phyloP scores from a whole-genome alignment of 176 grass and related monocot genomes.

The Miscanthus lutarioriparius region DNA sequence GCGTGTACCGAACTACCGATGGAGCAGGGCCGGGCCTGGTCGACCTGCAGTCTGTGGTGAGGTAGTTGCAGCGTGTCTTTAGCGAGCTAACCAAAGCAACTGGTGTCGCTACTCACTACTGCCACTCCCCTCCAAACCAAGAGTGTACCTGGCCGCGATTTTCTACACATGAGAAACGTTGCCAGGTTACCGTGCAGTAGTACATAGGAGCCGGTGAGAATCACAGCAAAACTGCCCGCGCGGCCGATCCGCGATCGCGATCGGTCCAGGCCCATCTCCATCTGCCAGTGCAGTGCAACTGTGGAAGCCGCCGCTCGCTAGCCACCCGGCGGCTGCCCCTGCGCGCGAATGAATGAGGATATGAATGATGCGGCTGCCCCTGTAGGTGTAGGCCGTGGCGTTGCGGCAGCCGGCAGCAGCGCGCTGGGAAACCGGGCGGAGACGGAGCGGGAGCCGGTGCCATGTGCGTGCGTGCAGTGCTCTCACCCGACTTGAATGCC shows the following conservation, averaged over 20 bases:
- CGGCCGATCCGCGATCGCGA: not conserved
- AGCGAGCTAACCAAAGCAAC: not conserved
- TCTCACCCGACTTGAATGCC: conserved; percentile 38
- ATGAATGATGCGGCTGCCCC: not conserved
- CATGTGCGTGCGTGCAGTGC: conserved; percentile 33
- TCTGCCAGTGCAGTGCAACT: not conserved
- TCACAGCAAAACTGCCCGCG: not conserved
- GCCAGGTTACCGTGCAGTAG: not conserved
- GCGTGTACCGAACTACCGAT: not conserved
- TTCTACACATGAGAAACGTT: not conserved
- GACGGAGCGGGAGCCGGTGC: not conserved
- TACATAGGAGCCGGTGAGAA: not conserved
- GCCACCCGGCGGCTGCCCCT: not conserved
- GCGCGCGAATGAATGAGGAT: conserved; percentile 24
- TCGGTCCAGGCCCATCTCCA: not conserved
- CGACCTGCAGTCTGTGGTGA: not conserved
- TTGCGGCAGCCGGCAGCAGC: not conserved
- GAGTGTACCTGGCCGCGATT: not conserved
- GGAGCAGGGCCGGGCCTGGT: not conserved
- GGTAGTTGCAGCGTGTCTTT: not conserved
- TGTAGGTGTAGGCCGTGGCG: not conserved
- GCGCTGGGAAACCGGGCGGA: not conserved
- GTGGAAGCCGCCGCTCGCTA: not conserved
- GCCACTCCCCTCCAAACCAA: too few relatives aligned
- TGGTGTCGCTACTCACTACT: too few relatives aligned